Base-by-base conservation (phyloP, 805 yeast genomes). In the Wickerhamiella spandovensis region DNA sequence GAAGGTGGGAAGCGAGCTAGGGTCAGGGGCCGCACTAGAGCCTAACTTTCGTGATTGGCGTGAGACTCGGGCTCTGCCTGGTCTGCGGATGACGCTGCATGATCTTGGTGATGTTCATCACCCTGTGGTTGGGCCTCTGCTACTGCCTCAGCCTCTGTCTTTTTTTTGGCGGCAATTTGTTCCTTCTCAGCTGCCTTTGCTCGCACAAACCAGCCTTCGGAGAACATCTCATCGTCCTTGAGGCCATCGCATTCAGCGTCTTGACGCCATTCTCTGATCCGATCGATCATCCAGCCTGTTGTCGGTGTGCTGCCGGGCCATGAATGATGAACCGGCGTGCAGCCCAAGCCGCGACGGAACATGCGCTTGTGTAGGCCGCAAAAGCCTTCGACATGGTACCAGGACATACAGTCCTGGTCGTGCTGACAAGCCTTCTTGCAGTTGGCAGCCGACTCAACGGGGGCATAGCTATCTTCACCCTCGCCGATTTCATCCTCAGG, bases 391-490 rank as follows among this genome's bases (percentile, higher is more conserved):
- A 32, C 43, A 37, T 47, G 53, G 37, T n/a, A 50, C 62, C 54
- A 53, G 13, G 48, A 56, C 43, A 50, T 35, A 46, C 59, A 58
- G 12, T 39, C 23, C 10, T 35, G 9, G n/a, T 25, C 24, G 4
- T 21, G 37, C 28, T 47, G 49, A 43, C 62, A 59, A 12, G 45
- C 43, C 1, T 9, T 5, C 23, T 22, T 21, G 46, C 62, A 59
- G 12, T 41, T 35, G 1, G 47, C 50, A 1, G 21, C 32, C 13
- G 21, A 24, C 12, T 15, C 21, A 15, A 12, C 24, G 10, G 43
- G 43, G 17, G 54, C 55, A 55, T 67, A 67, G 2, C 70, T 72
- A 23, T 71, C 72, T 46, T 68, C 70, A 12, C 68, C 71, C 3
- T 35, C 39, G 5, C 3, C 18, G 9, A n/a, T 15, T 9, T 15